These are phyloP conservation scores for Capsicum baccatum DNA, from an alignment of 257 asterid species.

Conservation along the genomic window DNA sequence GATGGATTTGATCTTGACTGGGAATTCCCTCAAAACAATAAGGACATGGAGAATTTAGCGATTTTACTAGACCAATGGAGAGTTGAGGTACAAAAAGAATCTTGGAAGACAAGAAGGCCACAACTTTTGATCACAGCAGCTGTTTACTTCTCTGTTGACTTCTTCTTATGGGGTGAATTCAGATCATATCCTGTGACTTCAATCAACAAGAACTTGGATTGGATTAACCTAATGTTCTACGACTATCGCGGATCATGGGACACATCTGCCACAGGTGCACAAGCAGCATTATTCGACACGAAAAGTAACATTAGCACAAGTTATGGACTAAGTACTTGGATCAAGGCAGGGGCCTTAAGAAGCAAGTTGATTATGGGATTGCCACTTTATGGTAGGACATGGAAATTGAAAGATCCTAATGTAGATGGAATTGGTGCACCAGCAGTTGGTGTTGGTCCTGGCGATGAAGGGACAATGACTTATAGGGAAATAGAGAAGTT, in stretches of 20 bases:
- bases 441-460: constrained; percentile 73
- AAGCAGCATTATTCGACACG: constrained; percentile 68
- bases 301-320: constrained; percentile 66
- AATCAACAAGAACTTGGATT: constrained; percentile 61
- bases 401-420: constrained; percentile 62
- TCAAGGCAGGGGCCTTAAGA: constrained; percentile 57
- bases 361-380: constrained; percentile 75
- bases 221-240: constrained; percentile 77
- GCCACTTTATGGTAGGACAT: constrained; percentile 77
- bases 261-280: constrained; percentile 64
- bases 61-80: constrained; percentile 68
- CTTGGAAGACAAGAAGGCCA: constrained; percentile 37
- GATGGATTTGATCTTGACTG: constrained; percentile 87
- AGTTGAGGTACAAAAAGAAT: constrained; percentile 51
- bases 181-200: constrained; percentile 67
- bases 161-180: constrained; percentile 39
- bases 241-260: constrained; percentile 82
- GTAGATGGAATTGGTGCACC: constrained; percentile 63
- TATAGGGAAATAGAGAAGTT: constrained; percentile 62
- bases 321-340: constrained; percentile 71
- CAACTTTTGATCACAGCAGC: constrained; percentile 83
- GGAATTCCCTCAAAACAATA: constrained; percentile 60
- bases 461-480: constrained; percentile 43
- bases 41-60: constrained; percentile 64
- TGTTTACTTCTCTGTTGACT: constrained; percentile 66